phyloP scores from a whole-genome alignment of 805 yeast genomes.

The Saccharomycopsis malanga region DNA sequence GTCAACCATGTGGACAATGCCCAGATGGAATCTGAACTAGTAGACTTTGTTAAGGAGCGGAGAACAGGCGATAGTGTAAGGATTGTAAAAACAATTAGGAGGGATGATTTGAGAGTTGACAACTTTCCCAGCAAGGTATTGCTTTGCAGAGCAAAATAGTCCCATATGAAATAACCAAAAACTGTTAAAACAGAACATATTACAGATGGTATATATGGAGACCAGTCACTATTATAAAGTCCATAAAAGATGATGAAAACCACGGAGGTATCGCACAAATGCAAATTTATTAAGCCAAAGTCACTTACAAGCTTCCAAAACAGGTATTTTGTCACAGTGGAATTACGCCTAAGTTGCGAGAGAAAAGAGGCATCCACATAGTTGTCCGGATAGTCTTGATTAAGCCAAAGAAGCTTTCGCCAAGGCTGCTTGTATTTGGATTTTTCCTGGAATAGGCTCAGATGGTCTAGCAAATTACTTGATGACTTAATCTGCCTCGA shows the following conservation, averaged over 20 bases:
- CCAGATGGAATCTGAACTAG: constrained; percentile 94
- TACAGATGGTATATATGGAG: constrained; percentile 38
- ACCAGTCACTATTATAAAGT: constrained; percentile 44
- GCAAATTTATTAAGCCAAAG: constrained; percentile 59
- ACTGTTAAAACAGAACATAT: constrained; percentile 31
- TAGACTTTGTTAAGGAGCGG: constrained; percentile 78
- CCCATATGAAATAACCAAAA: constrained; percentile 31
- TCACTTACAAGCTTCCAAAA: constrained; percentile 62
- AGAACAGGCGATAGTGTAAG: constrained; percentile 83
- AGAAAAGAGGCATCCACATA: constrained; percentile 78
- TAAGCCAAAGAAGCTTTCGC: constrained; percentile 79
- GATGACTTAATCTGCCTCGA: constrained; percentile 8
- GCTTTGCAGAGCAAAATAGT: not conserved
- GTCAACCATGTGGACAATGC: constrained; percentile 78
- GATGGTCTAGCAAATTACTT: constrained; percentile 8
- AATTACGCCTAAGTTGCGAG: constrained; percentile 70
- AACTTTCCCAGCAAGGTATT: constrained; percentile 18
- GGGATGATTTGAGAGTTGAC: constrained; percentile 51
- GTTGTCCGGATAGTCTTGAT: constrained; percentile 86
- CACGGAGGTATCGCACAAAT: constrained; percentile 54
- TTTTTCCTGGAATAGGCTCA: not conserved
- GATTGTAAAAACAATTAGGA: constrained; percentile 61
- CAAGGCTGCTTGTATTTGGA: constrained; percentile 40
- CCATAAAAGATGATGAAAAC: constrained; percentile 67
- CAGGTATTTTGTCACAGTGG: constrained; percentile 63